Percentiles rank a stretch among this genome's conserved stretches.
These are phyloP conservation scores for Pichia sporocuriosa DNA, from an alignment of 805 yeast species.

Conservation along the genomic window DNA sequence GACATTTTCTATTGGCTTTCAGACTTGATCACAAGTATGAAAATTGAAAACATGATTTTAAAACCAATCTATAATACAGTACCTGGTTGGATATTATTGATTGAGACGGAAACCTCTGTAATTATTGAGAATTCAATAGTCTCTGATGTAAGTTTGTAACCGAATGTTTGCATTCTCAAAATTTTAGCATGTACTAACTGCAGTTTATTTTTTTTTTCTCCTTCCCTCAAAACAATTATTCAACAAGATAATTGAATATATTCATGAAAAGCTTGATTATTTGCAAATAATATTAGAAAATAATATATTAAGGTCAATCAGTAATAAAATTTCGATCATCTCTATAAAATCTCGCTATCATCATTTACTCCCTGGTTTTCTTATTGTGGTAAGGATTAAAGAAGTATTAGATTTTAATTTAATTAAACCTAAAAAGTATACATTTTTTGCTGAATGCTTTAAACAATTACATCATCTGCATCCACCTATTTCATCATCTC, in stretches of 20 bases:
- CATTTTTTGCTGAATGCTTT: neutral
- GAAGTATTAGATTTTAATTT: too few relatives aligned
- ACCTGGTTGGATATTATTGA: neutral
- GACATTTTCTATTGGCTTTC: too few relatives aligned
- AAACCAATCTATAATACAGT: neutral
- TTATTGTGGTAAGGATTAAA: too few relatives aligned
- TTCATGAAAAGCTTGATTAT: neutral
- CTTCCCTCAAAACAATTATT: neutral
- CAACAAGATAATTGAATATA: neutral
- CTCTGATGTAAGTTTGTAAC: neutral
- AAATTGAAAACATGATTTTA: neutral
- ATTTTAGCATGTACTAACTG: too few relatives aligned
- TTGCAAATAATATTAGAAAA: neutral
- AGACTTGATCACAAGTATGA: too few relatives aligned
- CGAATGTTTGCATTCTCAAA: too few relatives aligned
- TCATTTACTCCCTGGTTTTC: conserved; percentile 1
- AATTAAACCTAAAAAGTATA: too few relatives aligned
- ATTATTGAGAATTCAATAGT: neutral
- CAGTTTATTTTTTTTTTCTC: too few relatives aligned
- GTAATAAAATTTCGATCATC: neutral
- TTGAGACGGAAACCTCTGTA: neutral
- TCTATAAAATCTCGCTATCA: neutral
- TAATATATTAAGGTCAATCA: neutral
- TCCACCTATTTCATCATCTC: neutral
- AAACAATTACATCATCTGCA: neutral